Base-by-base conservation (phyloP, 345 rosid genomes). In the Murraya paniculata region DNA sequence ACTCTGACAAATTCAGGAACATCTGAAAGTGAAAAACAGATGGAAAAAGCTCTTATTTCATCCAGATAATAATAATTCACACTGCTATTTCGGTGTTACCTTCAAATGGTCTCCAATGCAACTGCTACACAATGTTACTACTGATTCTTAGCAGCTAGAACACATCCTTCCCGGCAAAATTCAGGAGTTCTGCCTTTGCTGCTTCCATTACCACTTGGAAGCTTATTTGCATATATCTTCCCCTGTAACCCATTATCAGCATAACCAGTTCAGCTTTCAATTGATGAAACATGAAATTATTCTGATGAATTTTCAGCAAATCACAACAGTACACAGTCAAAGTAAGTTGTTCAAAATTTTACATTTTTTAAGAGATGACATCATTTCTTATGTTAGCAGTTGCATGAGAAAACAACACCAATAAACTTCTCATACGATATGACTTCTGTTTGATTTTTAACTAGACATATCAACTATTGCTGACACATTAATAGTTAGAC, bases 191-290 rank as follows among this genome's bases (percentile, higher is more conserved):
- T 66, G 85, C 80, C 87, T 87, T 89, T 14, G 98, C 99, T 19
- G 96, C 97, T 78, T 93, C 93, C 90, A 92, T 92, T 72, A 95
- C 73, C 31, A 78, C 90, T 69, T 88, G 82, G 81, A 95, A 93
- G 67, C 92, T 97, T 56, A 89, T 79, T 14, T 85, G 83, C 62
- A 68, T 84, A 79, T 95, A 93, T 81, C 98, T 86, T 81, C 93
- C 97, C 98, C 98, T 92, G 89, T 80, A 85, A 68, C 33, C 58
- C 41, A 64, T 39, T 33, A 75, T 72, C 69, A 64, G 64, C 70
- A 35, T 73, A 69, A 27, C 22, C 28, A 25, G 30, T 30, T 79
- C 64, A 78, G 68, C 73, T 60, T 67, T 31, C 18, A 41, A 35
- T 30, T 30, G 55, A 35, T 41, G 41, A 68, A 67, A 7, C 30